Percentiles rank a stretch among this genome's conserved stretches.
phyloP scores from a whole-genome alignment of 345 rosid genomes.

The Mangifera indica region DNA sequence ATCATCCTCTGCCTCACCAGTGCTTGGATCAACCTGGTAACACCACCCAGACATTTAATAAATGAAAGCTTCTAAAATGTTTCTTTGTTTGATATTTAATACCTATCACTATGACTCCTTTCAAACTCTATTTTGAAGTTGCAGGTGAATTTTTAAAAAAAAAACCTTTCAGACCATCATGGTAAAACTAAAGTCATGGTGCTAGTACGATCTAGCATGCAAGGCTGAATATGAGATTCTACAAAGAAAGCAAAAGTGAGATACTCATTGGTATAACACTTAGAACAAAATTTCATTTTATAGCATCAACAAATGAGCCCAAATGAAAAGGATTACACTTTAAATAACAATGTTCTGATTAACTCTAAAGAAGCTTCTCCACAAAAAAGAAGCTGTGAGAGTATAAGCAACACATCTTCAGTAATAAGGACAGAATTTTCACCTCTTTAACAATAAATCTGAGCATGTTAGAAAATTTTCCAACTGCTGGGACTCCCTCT shows the following conservation, averaged over 20 bases:
- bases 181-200: neutral
- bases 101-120: neutral
- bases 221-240: neutral
- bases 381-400: neutral
- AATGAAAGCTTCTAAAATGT: neutral
- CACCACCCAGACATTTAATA: slow-evolving; percentile 5
- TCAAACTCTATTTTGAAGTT: neutral
- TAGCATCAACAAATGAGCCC: neutral
- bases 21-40: slow-evolving; percentile 78
- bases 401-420: neutral
- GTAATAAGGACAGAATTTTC: slow-evolving; percentile 12
- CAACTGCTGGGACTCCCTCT: neutral
- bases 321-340: neutral
- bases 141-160: neutral
- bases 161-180: neutral
- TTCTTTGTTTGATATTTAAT: neutral
- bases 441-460: slow-evolving; percentile 93
- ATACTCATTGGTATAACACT: neutral
- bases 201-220: neutral
- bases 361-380: neutral
- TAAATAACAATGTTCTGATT: neutral
- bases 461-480: too few species aligned
- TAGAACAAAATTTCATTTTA: neutral
- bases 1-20: slow-evolving; percentile 92
- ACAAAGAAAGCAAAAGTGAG: neutral